Conservation (phyloP, 805 yeast species). For the Scheffersomyces amazonensis region DNA sequence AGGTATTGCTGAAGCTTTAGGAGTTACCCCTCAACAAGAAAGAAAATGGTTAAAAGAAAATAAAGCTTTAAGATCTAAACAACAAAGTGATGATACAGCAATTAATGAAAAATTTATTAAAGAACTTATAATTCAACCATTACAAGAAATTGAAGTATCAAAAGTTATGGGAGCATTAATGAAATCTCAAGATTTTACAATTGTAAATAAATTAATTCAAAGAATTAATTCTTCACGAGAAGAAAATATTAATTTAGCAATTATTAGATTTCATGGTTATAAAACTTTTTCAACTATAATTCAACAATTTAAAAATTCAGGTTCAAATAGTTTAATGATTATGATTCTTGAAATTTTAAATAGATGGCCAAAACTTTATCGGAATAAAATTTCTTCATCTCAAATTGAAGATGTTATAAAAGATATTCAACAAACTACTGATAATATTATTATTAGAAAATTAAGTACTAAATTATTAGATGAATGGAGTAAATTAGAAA, state of each 20-base stretch:
- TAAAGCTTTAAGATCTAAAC: constrained; percentile 49
- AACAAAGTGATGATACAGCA: constrained; percentile 53
- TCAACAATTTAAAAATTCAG: constrained; percentile 18
- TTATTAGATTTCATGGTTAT: constrained; percentile 84
- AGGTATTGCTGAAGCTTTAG: constrained; percentile 79
- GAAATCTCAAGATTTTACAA: constrained; percentile 67
- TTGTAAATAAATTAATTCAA: constrained; percentile 64
- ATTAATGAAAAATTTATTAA: constrained; percentile 66
- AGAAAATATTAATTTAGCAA: constrained; percentile 48
- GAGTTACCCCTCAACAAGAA: constrained; percentile 66
- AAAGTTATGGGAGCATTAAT: constrained; percentile 78
- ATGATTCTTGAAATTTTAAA: constrained; percentile 57
- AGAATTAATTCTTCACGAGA: constrained; percentile 59
- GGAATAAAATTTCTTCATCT: constrained; percentile 72
- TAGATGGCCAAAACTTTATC: constrained; percentile 56
- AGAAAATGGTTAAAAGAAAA: constrained; percentile 64
- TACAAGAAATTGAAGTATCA: constrained; percentile 60
- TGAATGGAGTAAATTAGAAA: constrained; percentile 71
- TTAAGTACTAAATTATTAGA: constrained; percentile 47
- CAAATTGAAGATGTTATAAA: constrained; percentile 65
- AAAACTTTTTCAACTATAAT: constrained; percentile 67
- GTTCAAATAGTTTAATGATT: constrained; percentile 34
- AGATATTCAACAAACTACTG: constrained; percentile 28
- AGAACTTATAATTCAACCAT: constrained; percentile 51
- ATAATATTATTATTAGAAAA: constrained; percentile 23